Evolutionary conservation across 2,329 filamentous ascomycete genomes (phyloP).

Genomic region (Trichophyton equinum): DNA sequence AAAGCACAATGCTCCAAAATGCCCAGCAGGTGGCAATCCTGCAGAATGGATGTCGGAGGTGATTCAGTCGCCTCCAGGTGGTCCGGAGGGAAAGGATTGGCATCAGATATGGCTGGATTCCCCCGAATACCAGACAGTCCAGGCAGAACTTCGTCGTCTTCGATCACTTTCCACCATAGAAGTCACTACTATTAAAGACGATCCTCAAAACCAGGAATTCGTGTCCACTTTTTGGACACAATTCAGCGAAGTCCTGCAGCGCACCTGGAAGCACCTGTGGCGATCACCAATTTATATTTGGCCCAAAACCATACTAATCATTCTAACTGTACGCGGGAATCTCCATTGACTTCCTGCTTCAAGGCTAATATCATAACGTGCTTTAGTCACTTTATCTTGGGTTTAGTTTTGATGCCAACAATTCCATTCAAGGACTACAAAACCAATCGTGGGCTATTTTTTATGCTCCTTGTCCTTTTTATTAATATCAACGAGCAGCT

Average conservation of each 20-base stretch:
- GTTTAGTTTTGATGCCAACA: constrained; percentile 63
- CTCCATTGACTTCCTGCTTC: background rate
- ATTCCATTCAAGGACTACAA: constrained; percentile 66
- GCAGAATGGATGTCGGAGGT: constrained; percentile 61
- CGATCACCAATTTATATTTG: constrained; percentile 81
- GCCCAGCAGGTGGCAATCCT: constrained; percentile 53
- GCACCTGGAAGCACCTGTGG: constrained; percentile 87
- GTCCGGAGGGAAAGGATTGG: constrained; percentile 47
- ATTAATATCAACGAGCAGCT: constrained; percentile 44
- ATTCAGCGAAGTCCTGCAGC: constrained; percentile 52
- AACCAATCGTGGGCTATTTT: constrained; percentile 89
- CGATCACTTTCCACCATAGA: constrained; percentile 23
- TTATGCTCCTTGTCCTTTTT: constrained; percentile 73
- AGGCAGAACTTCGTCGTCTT: constrained; percentile 36
- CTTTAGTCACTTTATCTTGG: constrained; percentile 58
- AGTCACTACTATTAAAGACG: background rate
- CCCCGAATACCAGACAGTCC: constrained; percentile 40
- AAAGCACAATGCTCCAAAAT: constrained; percentile 47
- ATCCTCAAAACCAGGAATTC: constrained; percentile 49
- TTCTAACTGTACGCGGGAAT: constrained; percentile 29
- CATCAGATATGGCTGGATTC: constrained; percentile 43
- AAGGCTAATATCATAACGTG: constrained; percentile 1
- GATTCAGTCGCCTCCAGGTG: constrained; percentile 50
- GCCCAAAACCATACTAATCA: constrained; percentile 61
- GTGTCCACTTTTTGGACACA: constrained; percentile 62